phyloP scores from a whole-genome alignment of 768 basidiomycete genomes.

The Boletus rubropictus region DNA sequence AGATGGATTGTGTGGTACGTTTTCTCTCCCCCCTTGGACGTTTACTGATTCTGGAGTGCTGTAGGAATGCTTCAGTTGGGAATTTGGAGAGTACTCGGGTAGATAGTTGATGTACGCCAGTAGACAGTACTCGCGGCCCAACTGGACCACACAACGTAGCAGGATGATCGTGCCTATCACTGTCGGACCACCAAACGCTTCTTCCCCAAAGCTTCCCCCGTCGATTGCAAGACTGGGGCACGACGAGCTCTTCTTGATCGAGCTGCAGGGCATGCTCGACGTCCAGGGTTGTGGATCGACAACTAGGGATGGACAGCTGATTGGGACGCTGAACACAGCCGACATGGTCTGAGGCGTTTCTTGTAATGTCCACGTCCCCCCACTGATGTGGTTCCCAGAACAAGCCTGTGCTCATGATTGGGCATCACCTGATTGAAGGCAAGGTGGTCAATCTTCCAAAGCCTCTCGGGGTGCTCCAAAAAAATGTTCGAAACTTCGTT shows the following conservation, averaged over 20 bases:
- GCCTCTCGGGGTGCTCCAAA: constrained; percentile 72
- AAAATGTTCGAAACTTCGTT: constrained; percentile 11
- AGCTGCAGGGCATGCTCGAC: constrained; percentile 80
- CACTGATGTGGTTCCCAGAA: constrained; percentile 34
- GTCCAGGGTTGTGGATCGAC: constrained; percentile 49
- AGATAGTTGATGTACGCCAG: neutral
- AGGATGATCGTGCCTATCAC: constrained; percentile 66
- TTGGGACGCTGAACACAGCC: constrained; percentile 71
- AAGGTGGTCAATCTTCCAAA: constrained; percentile 70
- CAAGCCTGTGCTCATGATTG: constrained; percentile 75
- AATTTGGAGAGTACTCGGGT: constrained; percentile 47
- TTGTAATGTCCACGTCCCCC: neutral
- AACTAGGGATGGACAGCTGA: constrained; percentile 61
- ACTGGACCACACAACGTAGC: neutral
- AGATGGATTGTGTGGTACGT: constrained; percentile 71
- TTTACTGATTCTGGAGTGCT: neutral
- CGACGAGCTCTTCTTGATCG: constrained; percentile 76
- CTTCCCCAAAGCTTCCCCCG: constrained; percentile 47
- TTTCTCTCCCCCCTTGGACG: neutral
- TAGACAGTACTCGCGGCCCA: neutral
- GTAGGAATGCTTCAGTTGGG: constrained; percentile 69
- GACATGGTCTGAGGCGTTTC: constrained; percentile 42
- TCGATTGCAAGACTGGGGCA: constrained; percentile 67
- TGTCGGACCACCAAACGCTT: constrained; percentile 31
- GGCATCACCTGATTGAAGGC: constrained; percentile 88